Evolutionary conservation across 2,329 filamentous ascomycete species (phyloP).

Genomic region (Aspergillus eucalypticola): DNA sequence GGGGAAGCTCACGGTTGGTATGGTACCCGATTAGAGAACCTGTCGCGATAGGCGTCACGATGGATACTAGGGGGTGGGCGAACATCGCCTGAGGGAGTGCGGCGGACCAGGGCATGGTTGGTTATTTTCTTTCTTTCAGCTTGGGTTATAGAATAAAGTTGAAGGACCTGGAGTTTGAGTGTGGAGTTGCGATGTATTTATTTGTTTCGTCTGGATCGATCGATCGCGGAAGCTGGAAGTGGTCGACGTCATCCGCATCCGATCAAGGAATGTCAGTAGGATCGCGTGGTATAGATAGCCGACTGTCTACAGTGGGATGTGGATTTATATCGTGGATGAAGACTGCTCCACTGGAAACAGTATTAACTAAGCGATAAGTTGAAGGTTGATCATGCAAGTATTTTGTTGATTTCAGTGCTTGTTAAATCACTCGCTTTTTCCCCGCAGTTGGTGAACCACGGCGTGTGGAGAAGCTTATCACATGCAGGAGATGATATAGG

Average conservation of each 20-base stretch:
- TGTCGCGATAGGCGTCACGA: slow-evolving; percentile 29
- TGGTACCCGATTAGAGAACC: slow-evolving; percentile 33
- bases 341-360: too few relatives aligned
- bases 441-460: too few relatives aligned
- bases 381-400: too few relatives aligned
- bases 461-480: too few relatives aligned
- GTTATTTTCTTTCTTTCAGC: not conserved
- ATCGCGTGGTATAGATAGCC: too few relatives aligned
- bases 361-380: too few relatives aligned
- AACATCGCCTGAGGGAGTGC: slow-evolving; percentile 33
- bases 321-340: too few relatives aligned
- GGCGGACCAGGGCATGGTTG: slow-evolving; percentile 33
- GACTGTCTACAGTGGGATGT: too few relatives aligned
- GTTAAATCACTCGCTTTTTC: too few relatives aligned
- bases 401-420: too few relatives aligned
- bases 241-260: slow-evolving; percentile 1
- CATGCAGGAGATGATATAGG: too few relatives aligned
- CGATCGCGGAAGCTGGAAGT: not conserved
- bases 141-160: too few relatives aligned
- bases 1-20: slow-evolving; percentile 28
- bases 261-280: not conserved
- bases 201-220: not conserved
- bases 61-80: slow-evolving; percentile 32
- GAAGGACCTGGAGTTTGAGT: not conserved
- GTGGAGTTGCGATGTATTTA: not conserved